phyloP scores from a whole-genome alignment of 148 eudicot genomes.

The Spergularia bocconei region DNA sequence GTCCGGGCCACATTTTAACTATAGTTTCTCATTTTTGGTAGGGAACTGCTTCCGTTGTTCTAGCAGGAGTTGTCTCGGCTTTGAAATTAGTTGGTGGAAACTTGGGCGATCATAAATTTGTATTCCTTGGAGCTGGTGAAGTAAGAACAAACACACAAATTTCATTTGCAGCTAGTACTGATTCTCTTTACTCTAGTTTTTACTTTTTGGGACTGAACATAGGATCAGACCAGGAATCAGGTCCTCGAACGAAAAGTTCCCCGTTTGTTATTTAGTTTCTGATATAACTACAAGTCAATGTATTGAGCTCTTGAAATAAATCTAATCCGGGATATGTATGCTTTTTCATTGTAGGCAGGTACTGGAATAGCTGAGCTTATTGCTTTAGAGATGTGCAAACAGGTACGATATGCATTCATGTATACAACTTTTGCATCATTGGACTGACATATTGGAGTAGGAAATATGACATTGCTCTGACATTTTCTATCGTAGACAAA shows the following conservation, averaged over 20 bases:
- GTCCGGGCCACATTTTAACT: not conserved
- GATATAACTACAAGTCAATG: too few relatives aligned
- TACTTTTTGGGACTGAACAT: not conserved
- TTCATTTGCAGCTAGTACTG: not conserved
- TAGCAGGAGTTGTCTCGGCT: constrained; percentile 82
- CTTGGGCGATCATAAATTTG: constrained; percentile 74
- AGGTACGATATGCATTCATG: constrained; percentile 39
- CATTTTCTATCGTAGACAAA: constrained; percentile 41
- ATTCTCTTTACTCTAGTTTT: constrained; percentile 6
- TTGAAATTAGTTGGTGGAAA: constrained; percentile 77
- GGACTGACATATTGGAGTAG: not conserved
- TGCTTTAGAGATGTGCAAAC: constrained; percentile 86
- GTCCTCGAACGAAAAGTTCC: too few relatives aligned
- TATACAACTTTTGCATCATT: not conserved
- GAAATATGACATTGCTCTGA: constrained; percentile 10
- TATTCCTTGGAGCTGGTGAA: constrained; percentile 98
- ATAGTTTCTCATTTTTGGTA: constrained; percentile 27
- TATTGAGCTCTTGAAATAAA: too few relatives aligned
- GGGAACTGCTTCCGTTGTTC: constrained; percentile 95
- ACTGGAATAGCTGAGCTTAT: constrained; percentile 98
- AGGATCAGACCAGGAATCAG: not conserved
- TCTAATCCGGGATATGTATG: not conserved
- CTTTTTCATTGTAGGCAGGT: constrained; percentile 64
- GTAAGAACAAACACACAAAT: constrained; percentile 31
- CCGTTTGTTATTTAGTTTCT: too few relatives aligned